phyloP scores from a whole-genome alignment of 495 filamentous ascomycete species.

The Trichoderma virens region DNA sequence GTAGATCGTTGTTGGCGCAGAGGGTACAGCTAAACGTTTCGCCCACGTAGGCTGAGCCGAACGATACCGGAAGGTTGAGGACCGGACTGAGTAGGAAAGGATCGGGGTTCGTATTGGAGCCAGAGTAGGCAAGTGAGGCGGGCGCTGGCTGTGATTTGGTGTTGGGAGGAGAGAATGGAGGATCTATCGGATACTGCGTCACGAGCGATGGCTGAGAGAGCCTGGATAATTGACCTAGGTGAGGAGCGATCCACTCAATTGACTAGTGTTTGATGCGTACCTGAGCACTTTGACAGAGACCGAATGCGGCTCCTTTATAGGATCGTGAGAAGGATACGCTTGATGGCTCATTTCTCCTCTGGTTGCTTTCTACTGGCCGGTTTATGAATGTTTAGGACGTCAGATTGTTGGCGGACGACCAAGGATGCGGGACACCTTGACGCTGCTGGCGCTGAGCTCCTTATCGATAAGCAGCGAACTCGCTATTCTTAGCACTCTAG shows the following conservation, averaged over 20 bases:
- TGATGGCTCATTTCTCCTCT: slow-evolving; percentile 39
- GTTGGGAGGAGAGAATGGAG: slow-evolving; percentile 23
- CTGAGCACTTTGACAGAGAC: slow-evolving; percentile 79
- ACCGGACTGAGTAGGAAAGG: slow-evolving; percentile 46
- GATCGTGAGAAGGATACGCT: slow-evolving; percentile 47
- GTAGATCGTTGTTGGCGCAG: slow-evolving; percentile 78
- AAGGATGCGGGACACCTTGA: not conserved
- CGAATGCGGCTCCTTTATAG: slow-evolving; percentile 69
- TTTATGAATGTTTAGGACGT: not conserved
- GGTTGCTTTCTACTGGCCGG: not conserved
- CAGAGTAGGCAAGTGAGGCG: slow-evolving; percentile 37
- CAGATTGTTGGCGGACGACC: not conserved
- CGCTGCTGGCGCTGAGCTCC: not conserved
- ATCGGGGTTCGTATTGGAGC: slow-evolving; percentile 29
- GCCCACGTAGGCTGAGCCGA: slow-evolving; percentile 91
- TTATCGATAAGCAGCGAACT: not conserved
- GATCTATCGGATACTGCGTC: slow-evolving; percentile 38
- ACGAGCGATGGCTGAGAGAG: slow-evolving; percentile 49
- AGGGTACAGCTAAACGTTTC: slow-evolving; percentile 92
- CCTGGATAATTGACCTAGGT: not conserved
- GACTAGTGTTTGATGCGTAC: slow-evolving; percentile 25
- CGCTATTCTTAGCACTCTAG: not conserved
- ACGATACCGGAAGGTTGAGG: slow-evolving; percentile 84
- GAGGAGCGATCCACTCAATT: not conserved
- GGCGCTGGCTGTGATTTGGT: slow-evolving; percentile 25